Evolutionary conservation across 2,329 filamentous ascomycete genomes (phyloP), one percentile per base, ranked within the genome.

Genomic region (Colletotrichum aenigma): DNA sequence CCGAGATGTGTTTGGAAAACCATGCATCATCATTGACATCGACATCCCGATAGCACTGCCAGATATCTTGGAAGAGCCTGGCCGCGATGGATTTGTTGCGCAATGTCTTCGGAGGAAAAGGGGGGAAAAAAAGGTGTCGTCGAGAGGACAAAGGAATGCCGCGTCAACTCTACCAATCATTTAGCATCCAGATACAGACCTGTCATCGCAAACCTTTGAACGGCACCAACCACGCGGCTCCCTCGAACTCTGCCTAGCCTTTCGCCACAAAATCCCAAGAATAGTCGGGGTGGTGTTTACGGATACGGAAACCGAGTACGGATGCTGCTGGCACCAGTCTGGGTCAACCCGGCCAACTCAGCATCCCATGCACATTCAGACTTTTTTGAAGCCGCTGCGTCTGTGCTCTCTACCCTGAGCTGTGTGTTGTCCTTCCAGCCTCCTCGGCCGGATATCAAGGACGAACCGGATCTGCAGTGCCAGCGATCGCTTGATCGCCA

Each of bases 11-110:
- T 72, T 26, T 69, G 65, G 30, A 32, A 56, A 72, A 55, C 66
- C n/a, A 48, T 69, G 70, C 74, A 69, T 74, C 64, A 76, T 69
- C 64, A 76, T 34, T 65, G 58, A 76, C 34, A 16, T 56, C 18
- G 58, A 34, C 18, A 34, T 7, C 4, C 43, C 43, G 43, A 32
- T 7, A 61, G 58, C 30, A 21, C n/a, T 52, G 7, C 13, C n/a
- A 58, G 18, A 32, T 36, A 52, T 21, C 24, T 66, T 55, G 64
- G 64, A 16, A 43, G 13, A 12, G 21, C 18, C 28, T 36, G 18
- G n/a, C 58, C 30, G 10, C 43, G n/a, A 52, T 62, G 9, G 58
- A 62, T 24, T 6, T 21, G 43, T 21, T 21, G 43, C n/a, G n/a
- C n/a, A 64, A 43, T 64, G 34, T 64, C 8, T 64, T 36, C 21